These are phyloP conservation scores for Globisporangium iwayamae DNA, from an alignment of 352 stramenopile species.

Conservation along the genomic window DNA sequence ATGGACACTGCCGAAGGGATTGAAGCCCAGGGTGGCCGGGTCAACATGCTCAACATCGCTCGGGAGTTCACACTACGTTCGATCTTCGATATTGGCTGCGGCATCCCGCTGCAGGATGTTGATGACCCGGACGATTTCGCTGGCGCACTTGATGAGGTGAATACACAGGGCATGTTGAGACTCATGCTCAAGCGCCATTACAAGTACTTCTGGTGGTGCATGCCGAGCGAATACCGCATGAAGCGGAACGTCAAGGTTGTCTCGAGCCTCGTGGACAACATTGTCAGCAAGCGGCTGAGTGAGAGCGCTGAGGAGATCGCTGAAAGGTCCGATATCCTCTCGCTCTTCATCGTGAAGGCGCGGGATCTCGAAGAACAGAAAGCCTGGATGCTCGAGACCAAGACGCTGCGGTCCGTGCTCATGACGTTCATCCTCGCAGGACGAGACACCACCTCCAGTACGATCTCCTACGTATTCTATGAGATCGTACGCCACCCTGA, in stretches of 20 bases:
- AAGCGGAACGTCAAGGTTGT: constrained; percentile 23
- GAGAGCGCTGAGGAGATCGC: constrained; percentile 29
- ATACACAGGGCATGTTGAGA: constrained; percentile 38
- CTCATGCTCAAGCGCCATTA: constrained; percentile 64
- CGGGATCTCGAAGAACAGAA: constrained; percentile 15
- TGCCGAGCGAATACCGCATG: constrained; percentile 53
- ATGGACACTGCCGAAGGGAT: constrained; percentile 20
- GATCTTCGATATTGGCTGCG: constrained; percentile 61
- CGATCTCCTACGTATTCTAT: constrained; percentile 22
- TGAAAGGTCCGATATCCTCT: constrained; percentile 39
- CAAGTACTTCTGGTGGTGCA: constrained; percentile 50
- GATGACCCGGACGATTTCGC: constrained; percentile 32
- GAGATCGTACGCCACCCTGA: constrained; percentile 48
- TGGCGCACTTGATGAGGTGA: constrained; percentile 43
- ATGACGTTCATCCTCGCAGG: constrained; percentile 59
- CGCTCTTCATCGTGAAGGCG: constrained; percentile 51
- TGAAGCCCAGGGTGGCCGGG: constrained; percentile 8
- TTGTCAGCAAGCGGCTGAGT: constrained; percentile 32
- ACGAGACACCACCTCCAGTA: background rate
- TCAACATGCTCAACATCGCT: constrained; percentile 48
- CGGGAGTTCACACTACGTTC: constrained; percentile 44
- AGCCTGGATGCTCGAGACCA: constrained; percentile 11
- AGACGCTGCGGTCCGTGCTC: constrained; percentile 60
- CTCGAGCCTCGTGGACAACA: constrained; percentile 31
- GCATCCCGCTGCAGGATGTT: constrained; percentile 30